These are phyloP conservation scores for Canavalia gladiata DNA, from an alignment of 306 rosid genomes.

Conservation along the genomic window DNA sequence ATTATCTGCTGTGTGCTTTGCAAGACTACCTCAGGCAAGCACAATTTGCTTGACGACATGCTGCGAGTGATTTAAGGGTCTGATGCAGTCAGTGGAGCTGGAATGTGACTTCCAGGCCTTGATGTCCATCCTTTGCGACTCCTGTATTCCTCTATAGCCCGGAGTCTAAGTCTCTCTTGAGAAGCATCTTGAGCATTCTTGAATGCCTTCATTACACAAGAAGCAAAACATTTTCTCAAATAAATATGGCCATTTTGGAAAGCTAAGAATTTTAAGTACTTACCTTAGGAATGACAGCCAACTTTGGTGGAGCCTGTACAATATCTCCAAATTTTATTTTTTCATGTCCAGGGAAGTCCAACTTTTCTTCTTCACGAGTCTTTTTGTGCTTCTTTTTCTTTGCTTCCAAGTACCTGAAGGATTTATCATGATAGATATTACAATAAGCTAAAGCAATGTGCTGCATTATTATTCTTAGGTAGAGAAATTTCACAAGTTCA, in stretches of 20 bases:
- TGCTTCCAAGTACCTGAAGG: conserved; percentile 69
- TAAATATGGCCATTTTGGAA: conserved; percentile 22
- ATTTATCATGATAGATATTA: conserved; percentile 40
- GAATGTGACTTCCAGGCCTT: conserved; percentile 82
- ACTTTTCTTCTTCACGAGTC: conserved; percentile 51
- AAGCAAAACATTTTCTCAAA: conserved; percentile 39
- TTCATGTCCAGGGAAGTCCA: conserved; percentile 79
- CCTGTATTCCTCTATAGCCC: conserved; percentile 87
- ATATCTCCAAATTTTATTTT: conserved; percentile 87
- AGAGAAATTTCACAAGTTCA: neutral
- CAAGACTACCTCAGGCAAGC: conserved; percentile 2
- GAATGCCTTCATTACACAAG: conserved; percentile 62
- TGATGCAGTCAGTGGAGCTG: conserved; percentile 45
- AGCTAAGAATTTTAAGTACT: conserved; percentile 32
- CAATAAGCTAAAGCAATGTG: conserved; percentile 22
- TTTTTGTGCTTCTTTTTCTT: conserved; percentile 79
- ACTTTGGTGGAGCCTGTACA: conserved; percentile 91
- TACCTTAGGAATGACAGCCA: conserved; percentile 75
- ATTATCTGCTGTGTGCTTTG: neutral
- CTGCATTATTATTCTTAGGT: neutral
- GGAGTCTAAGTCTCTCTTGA: conserved; percentile 80
- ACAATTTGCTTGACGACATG: conserved; percentile 28
- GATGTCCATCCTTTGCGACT: conserved; percentile 82
- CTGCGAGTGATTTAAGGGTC: conserved; percentile 36
- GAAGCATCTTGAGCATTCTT: conserved; percentile 75